These are phyloP conservation scores for Arabis hirsuta DNA, from an alignment of 345 rosid species.

Conservation along the genomic window DNA sequence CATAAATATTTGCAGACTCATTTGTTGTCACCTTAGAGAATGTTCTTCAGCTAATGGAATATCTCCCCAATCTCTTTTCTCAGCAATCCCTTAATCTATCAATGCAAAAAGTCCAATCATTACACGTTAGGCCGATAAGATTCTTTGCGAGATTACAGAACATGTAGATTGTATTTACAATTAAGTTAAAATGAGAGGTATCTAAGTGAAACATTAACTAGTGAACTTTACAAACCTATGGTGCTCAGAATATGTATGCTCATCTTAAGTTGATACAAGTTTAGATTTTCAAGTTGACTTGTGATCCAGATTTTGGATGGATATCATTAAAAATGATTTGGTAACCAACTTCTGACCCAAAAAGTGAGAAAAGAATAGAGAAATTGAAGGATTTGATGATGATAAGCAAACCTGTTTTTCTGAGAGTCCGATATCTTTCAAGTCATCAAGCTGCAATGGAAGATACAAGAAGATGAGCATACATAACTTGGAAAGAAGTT, in stretches of 20 bases:
- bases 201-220: not conserved
- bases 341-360: not conserved
- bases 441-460: slow-evolving; percentile 62
- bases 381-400: not conserved
- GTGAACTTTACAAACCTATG: not conserved
- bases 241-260: not conserved
- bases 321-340: not conserved
- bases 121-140: not conserved
- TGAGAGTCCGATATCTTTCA: slow-evolving; percentile 73
- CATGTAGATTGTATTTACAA: not conserved
- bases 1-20: slow-evolving; percentile 7
- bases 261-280: not conserved
- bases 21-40: slow-evolving; percentile 3
- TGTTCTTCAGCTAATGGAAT: slow-evolving; percentile 16
- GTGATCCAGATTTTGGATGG: not conserved
- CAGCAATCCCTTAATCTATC: slow-evolving; percentile 39
- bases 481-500: not conserved
- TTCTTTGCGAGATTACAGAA: not conserved
- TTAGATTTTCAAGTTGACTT: not conserved
- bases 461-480: not conserved
- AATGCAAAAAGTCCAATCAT: slow-evolving; percentile 1
- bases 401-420: slow-evolving; percentile 63
- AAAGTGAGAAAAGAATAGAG: not conserved
- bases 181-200: not conserved
- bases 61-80: slow-evolving; percentile 38